Base-by-base conservation (phyloP, 108 stramenopile genomes). In the Mayamaea pseudoterrestris region DNA sequence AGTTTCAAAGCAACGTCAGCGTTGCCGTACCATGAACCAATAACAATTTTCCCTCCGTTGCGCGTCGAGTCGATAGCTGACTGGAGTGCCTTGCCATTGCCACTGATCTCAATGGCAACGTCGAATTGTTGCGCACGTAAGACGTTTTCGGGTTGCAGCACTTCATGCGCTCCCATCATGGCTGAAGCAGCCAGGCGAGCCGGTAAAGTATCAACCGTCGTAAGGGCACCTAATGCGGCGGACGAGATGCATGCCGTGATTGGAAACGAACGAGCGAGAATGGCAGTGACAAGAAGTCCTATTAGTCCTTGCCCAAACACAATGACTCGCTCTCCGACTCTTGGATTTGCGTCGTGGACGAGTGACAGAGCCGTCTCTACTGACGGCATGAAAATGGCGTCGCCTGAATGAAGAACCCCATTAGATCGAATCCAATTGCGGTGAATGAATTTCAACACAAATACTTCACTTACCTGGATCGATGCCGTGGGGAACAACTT, bases 301-400 rank as follows among this genome's bases (percentile, higher is more conserved):
- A 95, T 95, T 34, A 95, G 50, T 4, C 93, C 93, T 63, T 92
- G 90, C 0, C 93, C 93, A 53, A 68, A 86, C 4, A 95, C 86
- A 16, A 73, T 86, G 26, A 93, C 80, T 46, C 71, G 75, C 56
- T 95, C 93, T 48, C 93, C 93, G 6, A 87, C 30, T 45, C 78
- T 60, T 5, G 81, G 53, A 48, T 80, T 58, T 22, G 90, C 88
- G 55, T 95, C 93, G 47, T 95, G 93, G 0, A 93, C 86, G 12
- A 95, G 53, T 2, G 86, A 88, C 34, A 95, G 50, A 0, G 93
- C 90, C 23, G 93, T 95, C 61, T 95, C 93, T 6, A 95, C 82
- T 1, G 90, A 91, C 35, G 93, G 90, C 66, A 95, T 78, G 74
- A 90, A 95, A 5, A 91, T 80, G 2, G 93, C 93, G 70, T 93